Evolutionary conservation across 148 eudicot species (phyloP).

Genomic region (Arctostaphylos glauca): DNA sequence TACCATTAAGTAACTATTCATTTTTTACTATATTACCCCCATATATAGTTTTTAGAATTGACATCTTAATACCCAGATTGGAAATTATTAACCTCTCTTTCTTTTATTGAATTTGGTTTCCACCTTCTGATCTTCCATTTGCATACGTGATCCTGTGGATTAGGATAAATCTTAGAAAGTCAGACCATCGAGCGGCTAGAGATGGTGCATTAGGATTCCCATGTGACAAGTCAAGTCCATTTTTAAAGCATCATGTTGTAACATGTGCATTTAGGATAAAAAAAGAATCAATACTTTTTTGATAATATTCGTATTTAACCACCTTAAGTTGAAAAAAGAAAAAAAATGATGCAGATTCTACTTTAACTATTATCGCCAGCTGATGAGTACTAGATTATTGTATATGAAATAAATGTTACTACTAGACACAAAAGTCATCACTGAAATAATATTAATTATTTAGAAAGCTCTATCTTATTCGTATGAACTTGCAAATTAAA

Average conservation of each 20-base stretch:
- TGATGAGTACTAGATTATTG: no score
- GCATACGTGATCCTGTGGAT: conserved; percentile 3
- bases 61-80: no score
- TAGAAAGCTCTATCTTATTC: no score
- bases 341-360: no score
- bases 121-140: conserved; percentile 7
- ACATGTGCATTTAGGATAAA: neutral
- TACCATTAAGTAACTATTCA: neutral
- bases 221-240: neutral
- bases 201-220: neutral
- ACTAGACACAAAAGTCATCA: no score
- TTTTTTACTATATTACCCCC: neutral
- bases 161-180: neutral
- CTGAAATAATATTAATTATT: no score
- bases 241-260: neutral
- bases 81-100: no score
- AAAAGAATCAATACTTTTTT: neutral
- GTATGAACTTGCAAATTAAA: no score
- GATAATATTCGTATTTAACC: neutral
- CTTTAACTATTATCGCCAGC: no score
- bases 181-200: neutral
- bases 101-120: conserved; percentile 8
- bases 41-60: neutral
- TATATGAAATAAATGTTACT: no score
- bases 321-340: neutral